These are phyloP conservation scores for Pleurotus cornucopiae DNA, from an alignment of 768 basidiomycete species.

Conservation along the genomic window DNA sequence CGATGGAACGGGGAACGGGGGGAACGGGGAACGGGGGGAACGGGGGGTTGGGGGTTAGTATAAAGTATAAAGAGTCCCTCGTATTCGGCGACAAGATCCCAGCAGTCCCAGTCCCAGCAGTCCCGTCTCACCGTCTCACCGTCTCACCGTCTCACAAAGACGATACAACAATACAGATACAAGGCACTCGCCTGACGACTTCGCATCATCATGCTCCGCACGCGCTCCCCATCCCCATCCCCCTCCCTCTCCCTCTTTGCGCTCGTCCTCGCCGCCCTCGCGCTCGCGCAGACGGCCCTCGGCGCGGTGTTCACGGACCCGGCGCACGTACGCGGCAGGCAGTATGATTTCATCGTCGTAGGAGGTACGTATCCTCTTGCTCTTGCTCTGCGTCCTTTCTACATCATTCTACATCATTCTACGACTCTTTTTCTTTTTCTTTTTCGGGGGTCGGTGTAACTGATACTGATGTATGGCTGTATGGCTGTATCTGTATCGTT, in stretches of 20 bases:
- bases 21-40: too few relatives aligned
- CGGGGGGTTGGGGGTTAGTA: too few relatives aligned
- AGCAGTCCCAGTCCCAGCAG: neutral
- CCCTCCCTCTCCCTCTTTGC: too few relatives aligned
- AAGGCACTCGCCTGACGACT: neutral
- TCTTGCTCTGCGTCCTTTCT: neutral
- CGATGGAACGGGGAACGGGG: too few relatives aligned
- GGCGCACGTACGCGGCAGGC: neutral
- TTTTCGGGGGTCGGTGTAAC: too few relatives aligned
- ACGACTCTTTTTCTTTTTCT: too few relatives aligned
- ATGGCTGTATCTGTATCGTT: too few relatives aligned
- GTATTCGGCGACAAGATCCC: neutral
- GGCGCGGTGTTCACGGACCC: neutral
- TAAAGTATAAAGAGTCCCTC: neutral
- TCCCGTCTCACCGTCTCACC: too few relatives aligned
- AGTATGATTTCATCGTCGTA: slow-evolving; percentile 1
- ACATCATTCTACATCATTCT: neutral
- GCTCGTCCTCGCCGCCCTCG: neutral
- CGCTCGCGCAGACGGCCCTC: neutral
- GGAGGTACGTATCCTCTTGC: neutral
- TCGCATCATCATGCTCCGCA: neutral
- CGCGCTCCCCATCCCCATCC: neutral
- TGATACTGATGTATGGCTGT: too few relatives aligned
- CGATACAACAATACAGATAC: neutral
- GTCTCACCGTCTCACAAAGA: neutral